These are phyloP conservation scores for Botrytis porri DNA, from an alignment of 2,329 filamentous ascomycete species.

Conservation along the genomic window DNA sequence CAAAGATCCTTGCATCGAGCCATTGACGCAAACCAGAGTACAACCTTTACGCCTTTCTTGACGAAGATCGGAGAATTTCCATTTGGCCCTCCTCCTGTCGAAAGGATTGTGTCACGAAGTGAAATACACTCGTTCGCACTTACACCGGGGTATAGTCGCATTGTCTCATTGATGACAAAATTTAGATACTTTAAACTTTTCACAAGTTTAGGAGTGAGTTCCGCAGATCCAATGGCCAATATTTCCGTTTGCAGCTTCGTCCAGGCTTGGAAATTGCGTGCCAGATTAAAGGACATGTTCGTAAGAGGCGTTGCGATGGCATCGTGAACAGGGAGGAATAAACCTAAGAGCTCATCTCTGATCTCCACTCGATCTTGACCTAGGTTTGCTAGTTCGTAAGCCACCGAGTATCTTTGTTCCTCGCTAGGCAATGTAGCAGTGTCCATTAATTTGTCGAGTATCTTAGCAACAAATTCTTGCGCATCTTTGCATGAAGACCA, in stretches of 20 bases:
- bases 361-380: slow-evolving; percentile 4
- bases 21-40: background rate
- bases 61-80: background rate
- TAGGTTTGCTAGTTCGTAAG: background rate
- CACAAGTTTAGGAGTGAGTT: background rate
- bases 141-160: slow-evolving; percentile 57
- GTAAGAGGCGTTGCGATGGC: background rate
- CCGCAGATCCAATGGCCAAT: background rate
- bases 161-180: slow-evolving; percentile 58
- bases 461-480: background rate
- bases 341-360: background rate
- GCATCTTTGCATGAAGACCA: slow-evolving; percentile 12
- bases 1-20: background rate
- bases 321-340: slow-evolving; percentile 4
- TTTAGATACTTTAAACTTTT: background rate
- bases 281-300: background rate
- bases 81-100: background rate
- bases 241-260: background rate
- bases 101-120: background rate
- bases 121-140: slow-evolving; percentile 1
- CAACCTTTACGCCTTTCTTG: background rate
- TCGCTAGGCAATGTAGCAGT: background rate
- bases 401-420: background rate
- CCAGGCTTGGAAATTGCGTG: background rate
- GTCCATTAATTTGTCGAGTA: background rate